Evolutionary conservation across 2,329 filamentous ascomycete species (phyloP), one percentile per base, ranked within the genome.

Genomic region (Fusarium bactridioides): DNA sequence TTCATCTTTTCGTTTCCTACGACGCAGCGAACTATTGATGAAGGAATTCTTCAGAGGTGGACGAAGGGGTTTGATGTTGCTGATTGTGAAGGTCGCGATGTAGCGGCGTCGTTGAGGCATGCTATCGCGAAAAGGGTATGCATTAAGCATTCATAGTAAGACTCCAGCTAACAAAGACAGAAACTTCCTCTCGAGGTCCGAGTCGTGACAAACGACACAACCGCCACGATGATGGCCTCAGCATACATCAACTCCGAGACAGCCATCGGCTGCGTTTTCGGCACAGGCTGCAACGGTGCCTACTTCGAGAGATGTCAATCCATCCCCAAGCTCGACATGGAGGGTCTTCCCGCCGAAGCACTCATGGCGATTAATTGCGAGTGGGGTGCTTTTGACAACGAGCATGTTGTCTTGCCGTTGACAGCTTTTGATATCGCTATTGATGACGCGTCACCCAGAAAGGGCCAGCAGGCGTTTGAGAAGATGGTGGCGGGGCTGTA

Each of bases 401-500:
- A 97, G 83, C 92, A 95, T 84, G 88, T 91, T 76, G 92, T 98
- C 50, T 90, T 98, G 12, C 95, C 95, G 9, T 88, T 91, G 57
- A 97, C 94, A n/a, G 89, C 89, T 60, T 98, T 96, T 82, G 95
- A 98, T 80, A 86, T 93, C 61, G 90, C 91, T 72, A 94, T 98
- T 78, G 95, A 98, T 85, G 91, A 93, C 73, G 92, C 95, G 75
- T 98, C 95, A 16, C 95, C 95, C n/a, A 92, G 95, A 25, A 95
- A 95, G 4, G 95, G 94, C 50, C 94, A 98, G 83, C 95, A 98
- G 84, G 91, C 94, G 2, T 98, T 97, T 76, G 95, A 98, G 84
- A 98, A 98, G 86, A 97, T 98, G 93, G 95, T 97, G 78, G 94
- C 95, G 2, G 95, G 95, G 67, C 87, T 98, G 45, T 98, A 98